A percentile compares a stretch with the other conserved stretches of the same genome.
Conservation (phyloP, 202 grass and related monocot genomes). For the Brachypodium distachyon region DNA sequence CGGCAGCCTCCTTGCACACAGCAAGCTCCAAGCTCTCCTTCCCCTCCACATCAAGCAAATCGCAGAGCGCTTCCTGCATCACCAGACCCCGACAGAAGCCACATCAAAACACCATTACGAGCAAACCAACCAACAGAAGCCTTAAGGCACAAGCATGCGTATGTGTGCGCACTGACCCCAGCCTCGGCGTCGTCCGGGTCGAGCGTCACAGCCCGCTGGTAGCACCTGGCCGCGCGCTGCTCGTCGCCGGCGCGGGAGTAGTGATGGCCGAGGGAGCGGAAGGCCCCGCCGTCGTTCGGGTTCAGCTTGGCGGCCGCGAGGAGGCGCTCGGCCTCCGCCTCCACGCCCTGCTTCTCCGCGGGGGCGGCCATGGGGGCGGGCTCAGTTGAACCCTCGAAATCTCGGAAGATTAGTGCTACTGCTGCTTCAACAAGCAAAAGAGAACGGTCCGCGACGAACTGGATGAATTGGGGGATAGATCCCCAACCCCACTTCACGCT, state of each 20-base stretch:
- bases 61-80: constrained; percentile 60
- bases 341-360: constrained; percentile 8
- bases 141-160: background rate
- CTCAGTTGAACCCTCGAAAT: background rate
- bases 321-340: constrained; percentile 67
- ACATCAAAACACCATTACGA: background rate
- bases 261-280: constrained; percentile 74
- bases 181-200: constrained; percentile 61
- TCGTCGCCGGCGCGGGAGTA: constrained; percentile 35
- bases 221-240: constrained; percentile 73
- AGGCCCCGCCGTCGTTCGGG: constrained; percentile 57
- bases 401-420: background rate
- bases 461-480: background rate
- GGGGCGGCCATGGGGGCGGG: background rate
- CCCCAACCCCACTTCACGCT: background rate
- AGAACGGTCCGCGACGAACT: background rate
- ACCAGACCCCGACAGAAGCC: background rate
- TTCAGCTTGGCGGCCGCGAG: constrained; percentile 78
- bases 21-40: constrained; percentile 89
- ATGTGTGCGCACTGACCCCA: constrained; percentile 35
- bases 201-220: constrained; percentile 59
- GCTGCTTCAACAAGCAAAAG: background rate
- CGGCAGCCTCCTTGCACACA: constrained; percentile 67
- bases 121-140: constrained; percentile 16
- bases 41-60: constrained; percentile 76